A percentile compares a stretch with the other conserved stretches of the same genome.
Conservation (phyloP, 108 stramenopile genomes). For the Conticribra guillardii region DNA sequence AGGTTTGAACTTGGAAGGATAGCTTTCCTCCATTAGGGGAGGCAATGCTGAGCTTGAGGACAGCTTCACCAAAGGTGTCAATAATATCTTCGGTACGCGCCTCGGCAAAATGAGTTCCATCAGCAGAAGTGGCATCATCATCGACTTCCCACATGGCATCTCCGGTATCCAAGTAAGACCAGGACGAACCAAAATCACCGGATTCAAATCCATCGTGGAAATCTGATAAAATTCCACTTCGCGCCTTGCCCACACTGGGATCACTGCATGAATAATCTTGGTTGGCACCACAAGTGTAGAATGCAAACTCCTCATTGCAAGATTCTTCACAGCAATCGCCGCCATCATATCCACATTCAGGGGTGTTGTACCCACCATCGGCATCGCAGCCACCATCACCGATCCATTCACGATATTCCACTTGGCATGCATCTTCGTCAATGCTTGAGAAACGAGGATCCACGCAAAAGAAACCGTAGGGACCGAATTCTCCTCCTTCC, state of each 20-base stretch:
- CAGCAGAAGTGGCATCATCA: background rate
- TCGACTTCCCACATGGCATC: constrained; percentile 7
- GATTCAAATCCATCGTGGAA: constrained; percentile 26
- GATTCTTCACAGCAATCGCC: constrained; percentile 54
- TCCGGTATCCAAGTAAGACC: background rate
- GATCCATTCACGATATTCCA: constrained; percentile 54
- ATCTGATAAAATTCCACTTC: background rate
- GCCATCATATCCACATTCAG: constrained; percentile 45
- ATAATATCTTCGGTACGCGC: constrained; percentile 8
- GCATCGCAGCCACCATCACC: constrained; percentile 53
- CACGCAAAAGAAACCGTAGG: constrained; percentile 51
- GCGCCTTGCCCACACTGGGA: background rate
- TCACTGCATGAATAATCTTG: constrained; percentile 33
- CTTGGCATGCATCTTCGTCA: constrained; percentile 29
- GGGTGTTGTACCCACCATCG: constrained; percentile 47
- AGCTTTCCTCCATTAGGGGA: constrained; percentile 10
- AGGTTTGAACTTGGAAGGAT: constrained; percentile 10
- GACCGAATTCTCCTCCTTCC: constrained; percentile 48
- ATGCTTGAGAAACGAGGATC: constrained; percentile 33
- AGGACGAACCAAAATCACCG: constrained; percentile 3
- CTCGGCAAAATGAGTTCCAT: constrained; percentile 13
- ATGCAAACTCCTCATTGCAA: constrained; percentile 42
- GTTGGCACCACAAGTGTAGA: constrained; percentile 46
- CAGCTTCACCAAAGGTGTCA: background rate
- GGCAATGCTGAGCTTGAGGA: background rate